Evolutionary conservation across 2,329 filamentous ascomycete species (phyloP).

Genomic region (Blastomyces silverae): DNA sequence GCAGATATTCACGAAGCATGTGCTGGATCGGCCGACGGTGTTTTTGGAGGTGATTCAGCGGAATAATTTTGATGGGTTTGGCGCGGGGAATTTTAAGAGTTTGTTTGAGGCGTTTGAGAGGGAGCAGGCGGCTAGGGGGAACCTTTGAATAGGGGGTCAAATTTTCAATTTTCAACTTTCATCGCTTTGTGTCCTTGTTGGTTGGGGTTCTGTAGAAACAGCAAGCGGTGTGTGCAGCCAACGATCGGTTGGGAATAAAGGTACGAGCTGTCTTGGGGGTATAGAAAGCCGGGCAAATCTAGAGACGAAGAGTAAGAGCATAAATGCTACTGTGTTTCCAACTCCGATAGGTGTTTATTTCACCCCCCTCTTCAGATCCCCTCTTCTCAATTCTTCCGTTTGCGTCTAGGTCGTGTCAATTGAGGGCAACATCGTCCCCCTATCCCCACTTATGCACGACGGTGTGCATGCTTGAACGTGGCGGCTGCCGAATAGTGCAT

Average conservation of each 20-base stretch:
- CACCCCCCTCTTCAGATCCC: neutral
- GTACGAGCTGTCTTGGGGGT: too few relatives aligned
- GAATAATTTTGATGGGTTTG: conserved; percentile 80
- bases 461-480: neutral
- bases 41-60: conserved; percentile 92
- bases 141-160: conserved; percentile 47
- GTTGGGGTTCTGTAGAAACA: neutral
- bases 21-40: conserved; percentile 88
- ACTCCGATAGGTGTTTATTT: neutral
- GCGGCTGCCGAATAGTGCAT: neutral
- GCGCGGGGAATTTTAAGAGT: conserved; percentile 87
- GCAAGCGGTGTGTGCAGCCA: neutral
- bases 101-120: conserved; percentile 88
- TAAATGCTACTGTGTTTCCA: neutral
- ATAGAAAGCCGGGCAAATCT: neutral
- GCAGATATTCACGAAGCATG: conserved; percentile 68
- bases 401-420: neutral
- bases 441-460: neutral
- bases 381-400: neutral
- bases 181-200: neutral
- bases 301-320: neutral
- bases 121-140: conserved; percentile 76
- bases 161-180: too few relatives aligned
- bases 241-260: neutral
- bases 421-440: neutral